Conservation (phyloP, 2,329 filamentous ascomycete species). For the Diaporthe caulivora region DNA sequence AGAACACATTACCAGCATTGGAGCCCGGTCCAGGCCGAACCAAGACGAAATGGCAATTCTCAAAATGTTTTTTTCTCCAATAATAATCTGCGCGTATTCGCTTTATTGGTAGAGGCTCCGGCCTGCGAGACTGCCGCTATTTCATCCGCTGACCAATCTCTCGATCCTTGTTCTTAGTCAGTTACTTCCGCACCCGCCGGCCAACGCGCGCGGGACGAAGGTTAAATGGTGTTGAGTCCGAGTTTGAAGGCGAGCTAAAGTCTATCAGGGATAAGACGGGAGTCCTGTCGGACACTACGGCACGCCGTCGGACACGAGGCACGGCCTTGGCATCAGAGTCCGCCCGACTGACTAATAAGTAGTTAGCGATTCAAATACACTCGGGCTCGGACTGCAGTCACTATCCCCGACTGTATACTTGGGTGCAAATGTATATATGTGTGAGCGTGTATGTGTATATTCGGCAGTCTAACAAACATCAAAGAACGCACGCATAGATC, state of each 20-base stretch:
- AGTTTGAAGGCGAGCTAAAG: neutral
- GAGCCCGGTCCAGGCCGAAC: too few relatives aligned
- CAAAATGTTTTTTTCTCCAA: too few relatives aligned
- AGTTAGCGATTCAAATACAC: neutral
- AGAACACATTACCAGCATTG: too few relatives aligned
- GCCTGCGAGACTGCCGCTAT: neutral
- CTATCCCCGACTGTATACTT: too few relatives aligned
- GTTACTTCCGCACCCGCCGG: neutral
- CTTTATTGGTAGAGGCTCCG: too few relatives aligned
- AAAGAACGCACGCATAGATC: neutral
- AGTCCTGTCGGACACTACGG: neutral
- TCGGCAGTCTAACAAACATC: fast-evolving
- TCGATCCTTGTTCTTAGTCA: neutral
- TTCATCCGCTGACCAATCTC: neutral
- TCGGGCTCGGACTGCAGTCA: neutral
- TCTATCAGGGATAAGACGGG: neutral
- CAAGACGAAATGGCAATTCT: neutral
- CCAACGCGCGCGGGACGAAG: neutral
- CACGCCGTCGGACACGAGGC: too few relatives aligned
- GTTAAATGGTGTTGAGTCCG: neutral
- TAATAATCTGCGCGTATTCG: too few relatives aligned
- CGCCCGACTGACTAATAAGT: neutral
- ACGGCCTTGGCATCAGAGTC: neutral
- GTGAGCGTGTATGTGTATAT: neutral
- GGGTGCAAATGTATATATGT: neutral